Percentiles rank a stretch among this genome's conserved stretches.
phyloP scores from a whole-genome alignment of 305 asterid genomes.

The Fraxinus albicans region DNA sequence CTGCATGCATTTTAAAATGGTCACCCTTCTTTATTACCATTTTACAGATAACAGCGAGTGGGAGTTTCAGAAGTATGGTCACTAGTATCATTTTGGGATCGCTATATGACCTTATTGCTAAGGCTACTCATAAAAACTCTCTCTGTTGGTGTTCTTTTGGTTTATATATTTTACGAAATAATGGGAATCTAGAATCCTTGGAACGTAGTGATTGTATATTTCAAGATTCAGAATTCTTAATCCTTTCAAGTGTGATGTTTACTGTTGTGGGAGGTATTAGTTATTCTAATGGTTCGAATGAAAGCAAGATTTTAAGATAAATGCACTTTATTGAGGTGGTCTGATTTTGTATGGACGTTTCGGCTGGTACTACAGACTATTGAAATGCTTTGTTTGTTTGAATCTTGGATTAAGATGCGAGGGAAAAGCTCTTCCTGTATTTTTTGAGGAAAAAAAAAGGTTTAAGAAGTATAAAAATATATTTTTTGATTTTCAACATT shows the following conservation, averaged over 20 bases:
- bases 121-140: background rate
- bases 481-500: background rate
- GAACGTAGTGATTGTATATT: background rate
- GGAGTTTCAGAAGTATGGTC: conserved; percentile 95
- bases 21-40: background rate
- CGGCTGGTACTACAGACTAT: background rate
- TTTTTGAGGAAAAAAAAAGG: too few species aligned
- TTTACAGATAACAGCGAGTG: conserved; percentile 85
- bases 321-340: background rate
- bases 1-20: background rate
- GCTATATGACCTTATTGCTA: background rate
- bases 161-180: background rate
- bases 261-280: background rate
- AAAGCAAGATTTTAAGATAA: background rate
- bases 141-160: background rate
- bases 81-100: conserved; percentile 36
- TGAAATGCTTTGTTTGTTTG: background rate
- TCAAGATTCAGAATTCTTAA: background rate
- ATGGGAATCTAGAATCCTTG: background rate
- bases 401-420: background rate
- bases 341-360: background rate
- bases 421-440: background rate
- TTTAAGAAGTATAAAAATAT: too few species aligned
- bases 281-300: background rate
- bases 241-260: background rate